Base-by-base conservation (phyloP, 2,329 filamentous ascomycete species). In the Onygenales sp. region DNA sequence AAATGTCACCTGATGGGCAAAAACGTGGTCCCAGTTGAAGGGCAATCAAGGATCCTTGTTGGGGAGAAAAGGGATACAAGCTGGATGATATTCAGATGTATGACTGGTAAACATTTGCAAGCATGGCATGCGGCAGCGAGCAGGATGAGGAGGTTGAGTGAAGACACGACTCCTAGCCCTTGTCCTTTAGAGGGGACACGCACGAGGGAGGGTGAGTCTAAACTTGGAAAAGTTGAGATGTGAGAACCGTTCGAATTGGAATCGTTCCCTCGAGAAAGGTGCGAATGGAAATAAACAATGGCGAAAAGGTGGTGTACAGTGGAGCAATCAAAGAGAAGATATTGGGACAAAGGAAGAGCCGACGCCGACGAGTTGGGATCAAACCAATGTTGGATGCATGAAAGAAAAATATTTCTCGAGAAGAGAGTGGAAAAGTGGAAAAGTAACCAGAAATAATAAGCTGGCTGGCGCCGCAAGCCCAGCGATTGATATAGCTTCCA, bases 401-500 rank as follows among this genome's bases (percentile, higher is more conserved):
- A 54, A 54, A 58, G 51, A 52, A 55, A 59, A 54, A 52, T 49
- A 44, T 37, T 54, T 45, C n/a, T 31, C 51, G 36, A 46, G 45
- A 36, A 32, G 42, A 47, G 36, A 47, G n/a, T 21, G 44, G 36
- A 33, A 52, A 48, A 27, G 33, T 21, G 50, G 34, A 52, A 52
- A 47, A 17, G 33, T 32, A 40, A 14, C 42, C 44, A 47, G 51
- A 47, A 52, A 48, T 45, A 46, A 52, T 46, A 47, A 45, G 51
- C 42, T 33, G 34, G 51, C 21, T 48, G 39, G 31, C 39, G 42
- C 31, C 39, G 49, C 32, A 32, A 21, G 49, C 39, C 39, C 36
- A 40, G 31, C 39, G 21, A 36, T 14, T 44, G 42, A 51, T 42
- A 43, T 36, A 42, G 39, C 8, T 34, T 36, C 40, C 27, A 42